Base-by-base conservation (phyloP, 345 rosid species). In the Hibiscus trionum region DNA sequence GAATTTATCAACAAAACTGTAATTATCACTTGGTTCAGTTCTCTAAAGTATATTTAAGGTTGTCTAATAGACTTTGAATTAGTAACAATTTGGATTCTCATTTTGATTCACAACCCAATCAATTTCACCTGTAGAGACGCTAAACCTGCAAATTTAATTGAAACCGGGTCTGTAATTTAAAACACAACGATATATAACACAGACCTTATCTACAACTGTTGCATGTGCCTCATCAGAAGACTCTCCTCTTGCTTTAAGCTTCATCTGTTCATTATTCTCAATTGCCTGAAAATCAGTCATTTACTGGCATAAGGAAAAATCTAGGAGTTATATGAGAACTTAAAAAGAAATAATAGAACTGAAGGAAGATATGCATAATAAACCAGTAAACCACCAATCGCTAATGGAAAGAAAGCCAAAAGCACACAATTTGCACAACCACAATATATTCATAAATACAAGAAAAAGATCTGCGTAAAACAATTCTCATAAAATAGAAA, bases 181-280 rank as follows among this genome's bases (percentile, higher is more conserved):
- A 35, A 52, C 0, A 7, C n/a, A 65, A 70, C 46, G 7, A 42
- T 69, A 21, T 27, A 52, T 35, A 53, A 55, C 72, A 52, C 76
- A 75, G 62, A 95, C 99, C 93, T 86, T 95, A 77, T 92, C 99
- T 11, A 73, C 81, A 62, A 79, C 81, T 10, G 90, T 91, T 63
- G 84, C 85, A 47, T 62, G 85, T 70, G 78, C 79, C 78, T 82
- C 87, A 77, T 87, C 97, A 72, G 85, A 80, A 37, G 85, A 66
- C 66, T 88, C 98, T 80, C 89, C 85, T 84, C 86, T 89, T 78
- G 93, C 84, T 86, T 81, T 85, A 75, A 79, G 84, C 76, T 76
- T 91, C 85, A 80, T 79, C 79, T 88, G 91, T 77, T 92, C 98
- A 68, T 91, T 90, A 80, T 86, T 81, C 74, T 90, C 93, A 46